These are phyloP conservation scores for Eucalyptus paniculata DNA, from an alignment of 345 rosid species.

Conservation along the genomic window DNA sequence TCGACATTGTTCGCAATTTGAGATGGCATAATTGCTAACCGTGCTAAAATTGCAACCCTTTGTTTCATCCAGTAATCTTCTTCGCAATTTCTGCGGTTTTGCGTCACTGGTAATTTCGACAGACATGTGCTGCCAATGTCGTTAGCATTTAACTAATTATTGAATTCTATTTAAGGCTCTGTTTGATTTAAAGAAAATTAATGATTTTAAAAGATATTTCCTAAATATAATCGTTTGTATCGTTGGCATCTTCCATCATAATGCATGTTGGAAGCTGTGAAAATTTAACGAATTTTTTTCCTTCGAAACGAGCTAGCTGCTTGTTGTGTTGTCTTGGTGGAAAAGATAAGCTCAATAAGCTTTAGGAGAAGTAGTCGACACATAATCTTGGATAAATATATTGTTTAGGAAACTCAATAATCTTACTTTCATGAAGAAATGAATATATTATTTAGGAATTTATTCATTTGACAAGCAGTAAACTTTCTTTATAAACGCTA, in stretches of 20 bases:
- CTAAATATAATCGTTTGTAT: neutral
- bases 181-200: too few relatives aligned
- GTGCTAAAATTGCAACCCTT: neutral
- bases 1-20: neutral
- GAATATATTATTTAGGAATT: neutral
- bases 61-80: neutral
- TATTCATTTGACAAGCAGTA: neutral
- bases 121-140: neutral
- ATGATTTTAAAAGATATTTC: too few relatives aligned
- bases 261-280: neutral
- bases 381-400: neutral
- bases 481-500: fast-evolving
- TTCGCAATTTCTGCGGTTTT: neutral
- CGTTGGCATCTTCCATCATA: neutral
- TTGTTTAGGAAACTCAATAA: neutral
- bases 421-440: neutral
- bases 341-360: neutral
- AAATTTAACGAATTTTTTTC: too few relatives aligned
- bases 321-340: neutral
- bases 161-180: too few relatives aligned
- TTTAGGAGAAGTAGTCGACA: neutral
- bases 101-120: neutral
- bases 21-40: neutral
- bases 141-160: neutral
- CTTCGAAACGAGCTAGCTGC: neutral